Conservation (phyloP, 148 eudicot genomes). For the Mesembryanthemum crystallinum region DNA sequence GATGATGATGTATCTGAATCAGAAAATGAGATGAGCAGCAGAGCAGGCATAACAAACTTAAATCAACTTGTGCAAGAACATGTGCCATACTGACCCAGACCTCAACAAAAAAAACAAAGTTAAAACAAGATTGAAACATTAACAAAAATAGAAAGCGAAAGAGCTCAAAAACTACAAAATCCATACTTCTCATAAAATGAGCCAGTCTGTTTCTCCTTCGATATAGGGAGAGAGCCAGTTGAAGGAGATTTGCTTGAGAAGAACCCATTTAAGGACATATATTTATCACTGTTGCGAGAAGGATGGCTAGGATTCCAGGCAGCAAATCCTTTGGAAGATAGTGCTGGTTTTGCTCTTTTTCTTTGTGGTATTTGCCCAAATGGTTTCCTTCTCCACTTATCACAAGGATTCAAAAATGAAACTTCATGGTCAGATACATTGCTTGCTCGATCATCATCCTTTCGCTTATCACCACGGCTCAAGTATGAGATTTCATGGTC, state of each 20-base stretch:
- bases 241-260: slow-evolving; percentile 17
- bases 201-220: slow-evolving; percentile 20
- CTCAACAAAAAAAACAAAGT: neutral
- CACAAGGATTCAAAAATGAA: slow-evolving; percentile 22
- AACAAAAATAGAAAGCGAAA: neutral
- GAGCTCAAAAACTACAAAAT: neutral
- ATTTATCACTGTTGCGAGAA: slow-evolving; percentile 7
- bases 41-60: too few species aligned
- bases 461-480: slow-evolving; percentile 28
- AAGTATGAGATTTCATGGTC: slow-evolving; percentile 25
- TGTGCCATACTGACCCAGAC: neutral
- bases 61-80: neutral
- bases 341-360: slow-evolving; percentile 25
- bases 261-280: slow-evolving; percentile 11
- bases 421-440: slow-evolving; percentile 30
- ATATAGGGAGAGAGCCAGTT: slow-evolving; percentile 10
- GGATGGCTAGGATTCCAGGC: slow-evolving; percentile 19
- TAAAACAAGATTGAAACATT: neutral
- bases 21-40: too few species aligned
- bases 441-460: slow-evolving; percentile 13
- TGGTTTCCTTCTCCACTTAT: slow-evolving; percentile 26
- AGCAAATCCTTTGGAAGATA: slow-evolving; percentile 16
- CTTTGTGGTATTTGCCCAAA: slow-evolving; percentile 9
- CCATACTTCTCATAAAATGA: slow-evolving; percentile 21
- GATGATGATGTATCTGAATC: too few species aligned